Conservation (phyloP, 192 early-diverging fungal species). For the Backusella australiensis region DNA sequence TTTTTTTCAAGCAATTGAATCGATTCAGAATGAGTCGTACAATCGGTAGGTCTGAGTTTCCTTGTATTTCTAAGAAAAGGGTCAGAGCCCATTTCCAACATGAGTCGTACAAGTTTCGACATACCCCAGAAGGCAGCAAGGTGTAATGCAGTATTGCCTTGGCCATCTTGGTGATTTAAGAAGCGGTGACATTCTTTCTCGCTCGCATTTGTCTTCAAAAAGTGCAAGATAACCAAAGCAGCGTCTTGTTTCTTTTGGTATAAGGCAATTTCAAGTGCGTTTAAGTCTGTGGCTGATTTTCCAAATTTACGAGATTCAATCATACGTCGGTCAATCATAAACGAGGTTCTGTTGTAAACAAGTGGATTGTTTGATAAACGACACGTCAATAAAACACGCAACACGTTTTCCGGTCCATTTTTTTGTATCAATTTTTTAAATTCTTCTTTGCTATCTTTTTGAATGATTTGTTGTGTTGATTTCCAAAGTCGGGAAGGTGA, state of each 20-base stretch:
- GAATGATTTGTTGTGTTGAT: constrained; percentile 18
- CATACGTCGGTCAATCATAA: not conserved
- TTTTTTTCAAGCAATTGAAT: constrained; percentile 1
- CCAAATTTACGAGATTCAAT: constrained; percentile 12
- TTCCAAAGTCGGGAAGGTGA: constrained; percentile 26
- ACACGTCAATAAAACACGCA: constrained; percentile 20
- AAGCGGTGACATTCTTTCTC: constrained; percentile 1
- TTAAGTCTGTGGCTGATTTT: constrained; percentile 16
- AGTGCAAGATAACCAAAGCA: not conserved
- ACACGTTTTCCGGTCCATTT: not conserved
- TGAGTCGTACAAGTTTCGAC: constrained; percentile 45
- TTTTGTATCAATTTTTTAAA: constrained; percentile 10
- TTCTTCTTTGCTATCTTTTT: constrained; percentile 2
- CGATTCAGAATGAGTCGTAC: constrained; percentile 6
- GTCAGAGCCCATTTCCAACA: constrained; percentile 59
- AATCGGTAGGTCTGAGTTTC: constrained; percentile 23
- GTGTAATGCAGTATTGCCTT: constrained; percentile 12
- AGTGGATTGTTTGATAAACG: constrained; percentile 20
- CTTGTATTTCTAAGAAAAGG: constrained; percentile 49
- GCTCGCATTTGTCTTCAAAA: not conserved
- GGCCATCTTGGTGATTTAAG: constrained; percentile 8
- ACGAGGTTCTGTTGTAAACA: not conserved
- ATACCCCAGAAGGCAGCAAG: constrained; percentile 13
- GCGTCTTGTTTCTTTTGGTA: constrained; percentile 12
- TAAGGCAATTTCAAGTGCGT: constrained; percentile 20